A percentile compares a stretch with the other conserved stretches of the same genome.
Evolutionary conservation across 305 asterid species (phyloP).

Genomic region (Petunia hybrid): DNA sequence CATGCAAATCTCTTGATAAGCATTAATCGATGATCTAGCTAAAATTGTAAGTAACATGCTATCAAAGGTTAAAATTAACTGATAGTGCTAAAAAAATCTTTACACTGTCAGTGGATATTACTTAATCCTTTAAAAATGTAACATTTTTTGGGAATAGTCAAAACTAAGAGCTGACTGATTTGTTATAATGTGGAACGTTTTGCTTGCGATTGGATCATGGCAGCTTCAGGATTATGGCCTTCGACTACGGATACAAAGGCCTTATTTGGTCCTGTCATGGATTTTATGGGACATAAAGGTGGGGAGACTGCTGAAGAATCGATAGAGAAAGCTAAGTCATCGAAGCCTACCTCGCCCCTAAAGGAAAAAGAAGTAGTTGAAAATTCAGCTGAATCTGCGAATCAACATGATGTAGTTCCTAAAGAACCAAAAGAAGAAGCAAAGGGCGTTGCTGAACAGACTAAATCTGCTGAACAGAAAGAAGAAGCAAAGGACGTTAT

Average conservation of each 20-base stretch:
- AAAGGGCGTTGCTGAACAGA: constrained; percentile 19
- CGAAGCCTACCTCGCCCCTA: constrained; percentile 42
- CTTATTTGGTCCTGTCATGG: constrained; percentile 68
- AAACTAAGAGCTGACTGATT: constrained; percentile 14
- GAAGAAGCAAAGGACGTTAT: constrained; percentile 32
- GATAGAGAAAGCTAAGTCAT: constrained; percentile 43
- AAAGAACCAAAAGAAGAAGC: constrained; percentile 49
- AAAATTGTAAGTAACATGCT: too few relatives aligned
- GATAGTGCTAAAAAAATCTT: too few relatives aligned
- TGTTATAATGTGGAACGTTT: not conserved
- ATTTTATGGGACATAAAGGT: constrained; percentile 73
- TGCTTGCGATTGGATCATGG: constrained; percentile 35
- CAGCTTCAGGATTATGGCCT: constrained; percentile 75
- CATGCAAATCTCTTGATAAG: too few relatives aligned
- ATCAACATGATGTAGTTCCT: constrained; percentile 43
- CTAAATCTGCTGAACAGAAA: constrained; percentile 30
- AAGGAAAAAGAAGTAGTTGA: constrained; percentile 44
- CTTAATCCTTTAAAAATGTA: not conserved
- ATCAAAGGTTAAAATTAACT: too few relatives aligned
- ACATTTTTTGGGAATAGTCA: constrained; percentile 18
- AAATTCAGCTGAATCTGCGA: constrained; percentile 41
- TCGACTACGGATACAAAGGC: constrained; percentile 61
- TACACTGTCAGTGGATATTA: too few relatives aligned
- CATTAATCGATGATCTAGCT: too few relatives aligned
- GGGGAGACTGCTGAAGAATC: constrained; percentile 52